Conservation (phyloP, 371 early-diverging fungal genomes). For the Mortierella sp. region DNA sequence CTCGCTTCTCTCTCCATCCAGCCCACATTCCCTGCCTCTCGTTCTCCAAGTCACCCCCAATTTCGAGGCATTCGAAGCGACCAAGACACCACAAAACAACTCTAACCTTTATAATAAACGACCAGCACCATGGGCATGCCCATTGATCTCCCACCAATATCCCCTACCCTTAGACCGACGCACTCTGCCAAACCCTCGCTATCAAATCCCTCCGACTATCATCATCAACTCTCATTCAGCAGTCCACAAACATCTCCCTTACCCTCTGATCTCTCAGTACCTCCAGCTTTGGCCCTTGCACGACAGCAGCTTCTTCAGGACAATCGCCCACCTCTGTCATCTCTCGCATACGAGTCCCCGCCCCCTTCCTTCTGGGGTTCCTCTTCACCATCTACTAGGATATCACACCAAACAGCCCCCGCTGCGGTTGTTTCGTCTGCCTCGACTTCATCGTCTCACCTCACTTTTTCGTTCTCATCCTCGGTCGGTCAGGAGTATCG, state of each 20-base stretch:
- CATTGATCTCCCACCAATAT: conserved; percentile 14
- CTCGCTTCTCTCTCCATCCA: too few relatives aligned
- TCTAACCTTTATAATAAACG: neutral
- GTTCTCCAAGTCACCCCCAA: too few relatives aligned
- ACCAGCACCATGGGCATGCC: conserved; percentile 41
- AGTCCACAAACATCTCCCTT: neutral
- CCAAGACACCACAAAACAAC: too few relatives aligned
- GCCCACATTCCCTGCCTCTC: too few relatives aligned
- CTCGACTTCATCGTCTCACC: neutral
- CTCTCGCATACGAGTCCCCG: conserved; percentile 11
- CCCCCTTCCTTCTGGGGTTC: conserved; percentile 9
- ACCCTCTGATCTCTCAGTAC: neutral
- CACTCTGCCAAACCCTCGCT: conserved; percentile 47
- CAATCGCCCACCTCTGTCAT: conserved; percentile 13
- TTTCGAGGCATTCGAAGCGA: too few relatives aligned
- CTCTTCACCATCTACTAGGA: too few relatives aligned
- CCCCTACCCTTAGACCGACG: conserved; percentile 10
- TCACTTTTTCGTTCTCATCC: neutral
- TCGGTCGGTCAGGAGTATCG: too few relatives aligned
- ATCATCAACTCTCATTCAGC: neutral
- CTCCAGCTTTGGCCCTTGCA: neutral
- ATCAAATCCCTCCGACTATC: conserved; percentile 6
- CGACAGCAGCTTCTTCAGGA: conserved; percentile 8
- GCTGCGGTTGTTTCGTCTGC: neutral
- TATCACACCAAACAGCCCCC: too few relatives aligned